Percentiles rank a stretch among this genome's conserved stretches.
These are phyloP conservation scores for Lichtheimia hyalospora DNA, from an alignment of 371 early-diverging fungal species.

Conservation along the genomic window DNA sequence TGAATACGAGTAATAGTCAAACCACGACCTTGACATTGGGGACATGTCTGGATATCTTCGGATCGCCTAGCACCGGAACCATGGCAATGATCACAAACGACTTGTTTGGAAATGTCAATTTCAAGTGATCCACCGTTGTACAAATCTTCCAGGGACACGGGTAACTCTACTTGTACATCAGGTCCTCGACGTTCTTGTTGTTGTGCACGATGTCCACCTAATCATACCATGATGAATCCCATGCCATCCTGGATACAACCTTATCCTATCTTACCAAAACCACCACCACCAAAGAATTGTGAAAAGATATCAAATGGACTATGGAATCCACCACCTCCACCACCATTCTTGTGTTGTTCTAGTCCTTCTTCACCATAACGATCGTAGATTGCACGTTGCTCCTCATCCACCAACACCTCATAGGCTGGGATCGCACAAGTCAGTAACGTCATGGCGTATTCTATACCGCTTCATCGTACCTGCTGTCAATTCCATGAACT, in stretches of 20 bases:
- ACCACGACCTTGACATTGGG: constrained; percentile 81
- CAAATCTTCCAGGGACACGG: constrained; percentile 88
- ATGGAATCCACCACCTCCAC: constrained; percentile 67
- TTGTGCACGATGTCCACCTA: constrained; percentile 5
- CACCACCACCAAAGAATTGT: constrained; percentile 82
- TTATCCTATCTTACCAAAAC: constrained; percentile 7
- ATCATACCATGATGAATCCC: no score
- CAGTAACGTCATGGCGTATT: neutral
- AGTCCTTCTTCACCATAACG: constrained; percentile 93
- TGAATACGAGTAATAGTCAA: constrained; percentile 79
- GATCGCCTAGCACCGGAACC: constrained; percentile 89
- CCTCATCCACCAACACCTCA: constrained; percentile 87
- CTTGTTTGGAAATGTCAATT: constrained; percentile 88
- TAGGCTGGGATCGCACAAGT: constrained; percentile 68
- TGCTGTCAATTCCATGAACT: constrained; percentile 91
- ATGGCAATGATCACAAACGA: constrained; percentile 90
- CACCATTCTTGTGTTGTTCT: constrained; percentile 64
- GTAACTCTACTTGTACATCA: constrained; percentile 70
- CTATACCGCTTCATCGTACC: constrained; percentile 19
- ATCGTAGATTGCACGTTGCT: constrained; percentile 91
- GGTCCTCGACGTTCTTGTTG: constrained; percentile 65
- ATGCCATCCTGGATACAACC: neutral
- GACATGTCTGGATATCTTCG: constrained; percentile 84
- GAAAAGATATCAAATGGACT: constrained; percentile 94
- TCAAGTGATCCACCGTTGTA: constrained; percentile 84